Evolutionary conservation across 164 flowering plant species (phyloP).

Genomic region (Hamamelis virginiana): DNA sequence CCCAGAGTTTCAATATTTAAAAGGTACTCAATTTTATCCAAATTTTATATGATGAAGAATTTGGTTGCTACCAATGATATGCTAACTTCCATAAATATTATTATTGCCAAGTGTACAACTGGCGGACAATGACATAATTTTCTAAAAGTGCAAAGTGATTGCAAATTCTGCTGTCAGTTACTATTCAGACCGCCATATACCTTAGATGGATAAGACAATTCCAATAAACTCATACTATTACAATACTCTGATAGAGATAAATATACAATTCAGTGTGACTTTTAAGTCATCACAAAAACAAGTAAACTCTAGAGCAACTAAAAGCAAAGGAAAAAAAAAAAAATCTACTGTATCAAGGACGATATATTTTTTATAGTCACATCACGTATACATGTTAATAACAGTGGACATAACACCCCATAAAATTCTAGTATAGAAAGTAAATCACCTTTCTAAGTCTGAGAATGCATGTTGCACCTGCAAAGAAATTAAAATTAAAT

Average conservation of each 20-base stretch:
- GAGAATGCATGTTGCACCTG: slow-evolving; percentile 76
- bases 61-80: no score
- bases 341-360: no score
- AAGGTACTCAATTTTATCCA: not conserved
- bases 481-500: slow-evolving; percentile 10
- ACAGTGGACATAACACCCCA: no score
- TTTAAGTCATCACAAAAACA: not conserved
- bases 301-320: not conserved
- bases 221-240: not conserved
- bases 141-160: no score
- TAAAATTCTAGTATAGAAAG: no score
- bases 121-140: no score
- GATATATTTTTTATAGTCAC: no score
- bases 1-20: not conserved
- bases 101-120: no score
- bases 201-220: not conserved
- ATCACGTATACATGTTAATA: no score
- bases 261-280: not conserved
- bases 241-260: not conserved
- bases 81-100: no score
- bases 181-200: not conserved
- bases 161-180: not conserved
- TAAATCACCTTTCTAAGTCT: slow-evolving; percentile 70
- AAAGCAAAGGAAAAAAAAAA: no score
- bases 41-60: not conserved